These are phyloP conservation scores for Sideroxylon spinosum DNA, from an alignment of 179 eudicot species.

Conservation along the genomic window DNA sequence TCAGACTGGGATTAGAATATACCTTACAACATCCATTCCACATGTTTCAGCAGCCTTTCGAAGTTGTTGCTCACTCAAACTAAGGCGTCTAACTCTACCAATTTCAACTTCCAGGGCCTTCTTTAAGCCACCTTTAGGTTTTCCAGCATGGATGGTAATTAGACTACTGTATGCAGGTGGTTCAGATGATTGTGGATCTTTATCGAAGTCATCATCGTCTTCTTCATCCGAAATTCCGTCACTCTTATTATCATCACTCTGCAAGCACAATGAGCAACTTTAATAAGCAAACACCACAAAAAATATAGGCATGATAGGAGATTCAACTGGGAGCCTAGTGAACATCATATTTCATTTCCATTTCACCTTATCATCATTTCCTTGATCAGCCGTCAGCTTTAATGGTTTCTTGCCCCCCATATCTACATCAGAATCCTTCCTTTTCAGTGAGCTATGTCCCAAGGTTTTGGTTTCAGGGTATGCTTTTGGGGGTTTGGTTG, in stretches of 20 bases:
- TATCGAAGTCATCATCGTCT: constrained; percentile 31
- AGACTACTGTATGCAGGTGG: constrained; percentile 58
- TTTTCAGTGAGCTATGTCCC: constrained; percentile 24
- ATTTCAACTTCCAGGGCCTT: constrained; percentile 55
- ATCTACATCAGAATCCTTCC: constrained; percentile 45
- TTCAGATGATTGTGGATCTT: constrained; percentile 17
- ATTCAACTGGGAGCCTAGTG: constrained; percentile 2
- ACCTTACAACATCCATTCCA: constrained; percentile 69
- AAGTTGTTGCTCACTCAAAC: constrained; percentile 79
- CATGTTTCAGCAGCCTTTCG: constrained; percentile 55
- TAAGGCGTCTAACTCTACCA: constrained; percentile 64
- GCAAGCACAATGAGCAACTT: constrained; percentile 13
- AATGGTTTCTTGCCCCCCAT: constrained; percentile 36
- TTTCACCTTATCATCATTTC: constrained; percentile 28
- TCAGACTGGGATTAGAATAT: not conserved
- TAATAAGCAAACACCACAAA: not conserved
- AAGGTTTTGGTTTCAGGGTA: constrained; percentile 45
- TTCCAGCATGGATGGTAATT: constrained; percentile 67
- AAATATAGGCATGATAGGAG: not conserved
- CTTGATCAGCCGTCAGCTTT: constrained; percentile 26
- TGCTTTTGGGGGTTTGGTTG: constrained; percentile 92
- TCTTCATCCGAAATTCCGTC: constrained; percentile 30
- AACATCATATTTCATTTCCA: not conserved
- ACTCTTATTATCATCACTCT: constrained; percentile 35
- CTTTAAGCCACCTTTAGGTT: constrained; percentile 52